These are phyloP conservation scores for Aureobasidium uvarum DNA, from an alignment of 2,329 filamentous ascomycete species.

Conservation along the genomic window DNA sequence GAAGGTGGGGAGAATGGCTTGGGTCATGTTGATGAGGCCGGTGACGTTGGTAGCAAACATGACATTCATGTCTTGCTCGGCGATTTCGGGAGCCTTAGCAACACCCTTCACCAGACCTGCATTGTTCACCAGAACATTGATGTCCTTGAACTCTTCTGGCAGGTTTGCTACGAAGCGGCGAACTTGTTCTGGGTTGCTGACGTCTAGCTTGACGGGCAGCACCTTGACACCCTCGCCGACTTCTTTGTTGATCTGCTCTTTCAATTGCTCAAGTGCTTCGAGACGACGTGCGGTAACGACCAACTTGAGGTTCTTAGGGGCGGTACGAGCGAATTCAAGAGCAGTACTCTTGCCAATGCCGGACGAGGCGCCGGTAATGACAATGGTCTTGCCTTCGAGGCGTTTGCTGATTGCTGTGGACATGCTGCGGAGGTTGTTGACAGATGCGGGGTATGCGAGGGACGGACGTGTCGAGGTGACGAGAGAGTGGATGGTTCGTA, in stretches of 20 bases:
- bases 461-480: neutral
- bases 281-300: conserved; percentile 85
- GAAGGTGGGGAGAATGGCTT: conserved; percentile 81
- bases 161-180: conserved; percentile 67
- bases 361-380: conserved; percentile 89
- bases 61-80: conserved; percentile 72
- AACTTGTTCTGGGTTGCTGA: conserved; percentile 76
- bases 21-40: conserved; percentile 94
- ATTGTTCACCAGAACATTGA: conserved; percentile 93
- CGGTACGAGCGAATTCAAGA: conserved; percentile 88
- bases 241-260: conserved; percentile 71
- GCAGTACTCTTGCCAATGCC: conserved; percentile 83
- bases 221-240: conserved; percentile 79
- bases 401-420: conserved; percentile 71
- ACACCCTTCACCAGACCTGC: conserved; percentile 92
- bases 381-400: conserved; percentile 86
- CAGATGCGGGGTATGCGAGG: conserved; percentile 17
- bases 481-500: conserved; percentile 1
- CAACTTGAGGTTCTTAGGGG: conserved; percentile 74
- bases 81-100: conserved; percentile 80
- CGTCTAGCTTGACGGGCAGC: conserved; percentile 78
- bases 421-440: conserved; percentile 50
- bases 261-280: conserved; percentile 73
- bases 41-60: conserved; percentile 96
- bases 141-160: conserved; percentile 77